phyloP scores from a whole-genome alignment of 2,329 filamentous ascomycete genomes.

The Epichloe sibirici region DNA sequence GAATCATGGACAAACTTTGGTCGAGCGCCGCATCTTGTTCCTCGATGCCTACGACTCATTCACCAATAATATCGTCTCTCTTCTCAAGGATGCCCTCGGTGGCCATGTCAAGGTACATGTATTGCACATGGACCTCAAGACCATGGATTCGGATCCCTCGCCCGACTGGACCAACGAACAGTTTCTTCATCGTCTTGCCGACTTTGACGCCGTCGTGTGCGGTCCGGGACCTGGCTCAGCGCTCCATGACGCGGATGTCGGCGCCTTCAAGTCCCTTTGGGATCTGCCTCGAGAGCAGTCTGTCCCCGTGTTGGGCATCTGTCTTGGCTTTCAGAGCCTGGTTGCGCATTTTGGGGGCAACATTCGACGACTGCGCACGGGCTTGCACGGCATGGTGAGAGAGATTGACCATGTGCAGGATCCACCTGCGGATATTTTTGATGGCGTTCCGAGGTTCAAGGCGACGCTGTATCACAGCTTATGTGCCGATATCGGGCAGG shows the following conservation, averaged over 20 bases:
- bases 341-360: constrained; percentile 54
- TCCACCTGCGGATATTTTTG: constrained; percentile 48
- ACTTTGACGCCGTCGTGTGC: constrained; percentile 76
- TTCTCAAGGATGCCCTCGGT: constrained; percentile 58
- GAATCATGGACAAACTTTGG: not conserved
- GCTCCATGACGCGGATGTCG: constrained; percentile 59
- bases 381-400: constrained; percentile 72
- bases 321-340: constrained; percentile 78
- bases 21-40: constrained; percentile 54
- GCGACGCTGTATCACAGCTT: constrained; percentile 69
- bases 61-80: constrained; percentile 82
- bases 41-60: constrained; percentile 96
- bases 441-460: constrained; percentile 42
- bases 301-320: constrained; percentile 76
- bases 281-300: constrained; percentile 41
- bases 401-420: constrained; percentile 44
- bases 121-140: constrained; percentile 24
- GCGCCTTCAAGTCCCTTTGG: constrained; percentile 72
- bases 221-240: constrained; percentile 86
- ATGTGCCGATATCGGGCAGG: constrained; percentile 42
- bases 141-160: constrained; percentile 54
- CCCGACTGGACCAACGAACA: constrained; percentile 34
- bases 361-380: constrained; percentile 55
- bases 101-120: constrained; percentile 48
- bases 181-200: constrained; percentile 26